Evolutionary conservation across 108 stramenopile species (phyloP).

Genomic region (Bacterosira constricta): DNA sequence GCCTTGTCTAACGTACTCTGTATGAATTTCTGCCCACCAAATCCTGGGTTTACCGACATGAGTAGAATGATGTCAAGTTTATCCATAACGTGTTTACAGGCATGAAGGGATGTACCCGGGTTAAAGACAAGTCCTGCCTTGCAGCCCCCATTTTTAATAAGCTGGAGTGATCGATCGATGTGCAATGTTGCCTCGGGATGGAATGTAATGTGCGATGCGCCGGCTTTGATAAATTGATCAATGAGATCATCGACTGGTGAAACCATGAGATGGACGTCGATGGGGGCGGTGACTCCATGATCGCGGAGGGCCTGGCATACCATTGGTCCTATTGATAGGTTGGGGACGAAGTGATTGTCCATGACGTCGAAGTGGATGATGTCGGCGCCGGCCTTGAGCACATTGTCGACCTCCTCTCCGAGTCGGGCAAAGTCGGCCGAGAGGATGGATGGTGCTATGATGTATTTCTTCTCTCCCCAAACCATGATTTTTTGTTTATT

Average conservation of each 20-base stretch:
- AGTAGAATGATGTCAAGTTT: slow-evolving; percentile 98
- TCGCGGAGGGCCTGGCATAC: slow-evolving; percentile 98
- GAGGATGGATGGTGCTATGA: slow-evolving; percentile 98
- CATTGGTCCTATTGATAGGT: slow-evolving; percentile 98
- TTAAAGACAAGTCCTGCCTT: slow-evolving; percentile 99
- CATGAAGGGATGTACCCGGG: slow-evolving; percentile 94
- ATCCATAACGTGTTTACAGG: slow-evolving; percentile 91
- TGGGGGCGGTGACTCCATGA: slow-evolving; percentile 97
- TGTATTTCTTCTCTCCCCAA: slow-evolving; percentile 94
- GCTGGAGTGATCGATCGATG: slow-evolving; percentile 94
- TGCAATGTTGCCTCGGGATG: slow-evolving; percentile 98
- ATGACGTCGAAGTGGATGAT: slow-evolving; percentile 99
- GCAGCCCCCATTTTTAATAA: slow-evolving; percentile 95
- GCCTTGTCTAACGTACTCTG: slow-evolving; percentile 92
- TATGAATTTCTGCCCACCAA: slow-evolving; percentile 97
- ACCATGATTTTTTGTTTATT: slow-evolving; percentile 52
- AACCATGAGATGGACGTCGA: slow-evolving; percentile 99
- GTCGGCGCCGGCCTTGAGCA: slow-evolving; percentile 96
- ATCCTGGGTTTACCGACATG: slow-evolving; percentile 99
- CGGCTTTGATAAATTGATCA: slow-evolving; percentile 93
- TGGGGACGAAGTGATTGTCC: slow-evolving; percentile 99
- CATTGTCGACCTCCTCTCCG: slow-evolving; percentile 97
- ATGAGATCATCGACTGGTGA: slow-evolving; percentile 95
- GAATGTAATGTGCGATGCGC: slow-evolving; percentile 98
- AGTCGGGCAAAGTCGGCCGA: slow-evolving; percentile 97